Evolutionary conservation across 2,329 filamentous ascomycete species (phyloP), one percentile per base, ranked within the genome.

Genomic region (Botrytis hyacinthi): DNA sequence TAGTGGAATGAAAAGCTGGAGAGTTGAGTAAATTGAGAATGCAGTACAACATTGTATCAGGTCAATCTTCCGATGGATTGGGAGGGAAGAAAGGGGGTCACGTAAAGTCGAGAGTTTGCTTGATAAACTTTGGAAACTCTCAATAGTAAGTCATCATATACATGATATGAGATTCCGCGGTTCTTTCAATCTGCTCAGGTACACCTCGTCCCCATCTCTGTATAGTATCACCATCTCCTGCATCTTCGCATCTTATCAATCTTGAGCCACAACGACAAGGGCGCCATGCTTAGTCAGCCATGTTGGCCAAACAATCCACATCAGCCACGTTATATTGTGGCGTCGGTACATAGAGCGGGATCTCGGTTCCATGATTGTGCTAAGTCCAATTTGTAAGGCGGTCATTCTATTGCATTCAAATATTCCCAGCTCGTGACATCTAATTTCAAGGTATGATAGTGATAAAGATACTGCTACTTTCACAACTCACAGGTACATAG

Each of bases 401-500:
- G 61, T 63, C 61, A 29, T 44, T 16, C 26, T n/a, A 42, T 63
- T 42, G 26, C 60, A 63, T 63, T 29, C 7, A 32, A 57, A 57
- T 40, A 63, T 42, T 63, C 14, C 35, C 29, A 46, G 29, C 63
- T 32, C 63, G 63, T 67, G 63, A 67, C 42, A 48, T 67, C 42
- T 35, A 12, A 44, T 42, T 63, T 42, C 61, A 29, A 48, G 40
- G 42, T 46, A 29, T 29, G 51, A 57, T 29, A 57, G 51, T 57
- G 51, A 57, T 57, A 29, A 57, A 57, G 51, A n/a, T 57, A 29
- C 51, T 29, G 51, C 26, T 57, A 29, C 51, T 18, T 57, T 44
- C 42, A 66, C 37, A 44, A 46, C 44, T 26, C 32, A 65, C 61
- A n/a, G 32, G 32, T 60, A n/a, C 35, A 40, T 42, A 63, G 37